These are phyloP conservation scores for Didymella pinodella DNA, from an alignment of 2,329 filamentous ascomycete species.

Conservation along the genomic window DNA sequence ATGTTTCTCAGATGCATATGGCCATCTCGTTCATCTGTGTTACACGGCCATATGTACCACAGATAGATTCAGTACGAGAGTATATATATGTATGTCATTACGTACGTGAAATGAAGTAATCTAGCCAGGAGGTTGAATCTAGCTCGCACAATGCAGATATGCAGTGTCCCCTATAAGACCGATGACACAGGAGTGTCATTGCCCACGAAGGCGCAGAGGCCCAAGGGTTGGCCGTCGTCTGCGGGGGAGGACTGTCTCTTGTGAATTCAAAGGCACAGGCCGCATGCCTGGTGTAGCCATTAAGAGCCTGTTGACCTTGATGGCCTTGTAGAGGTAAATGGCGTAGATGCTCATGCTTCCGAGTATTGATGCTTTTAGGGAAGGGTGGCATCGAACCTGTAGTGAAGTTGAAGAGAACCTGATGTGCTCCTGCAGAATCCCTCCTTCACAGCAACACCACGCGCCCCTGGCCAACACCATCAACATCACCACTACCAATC, in stretches of 20 bases:
- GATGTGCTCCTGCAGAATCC: neutral
- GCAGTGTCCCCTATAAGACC: no score
- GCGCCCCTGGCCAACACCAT: neutral
- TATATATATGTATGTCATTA: no score
- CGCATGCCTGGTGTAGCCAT: neutral
- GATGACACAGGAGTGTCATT: neutral
- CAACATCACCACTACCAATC: constrained; percentile 1
- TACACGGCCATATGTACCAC: no score
- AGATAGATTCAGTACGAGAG: no score
- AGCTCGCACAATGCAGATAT: no score
- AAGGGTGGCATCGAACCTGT: neutral
- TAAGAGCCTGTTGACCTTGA: no score
- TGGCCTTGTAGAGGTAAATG: neutral
- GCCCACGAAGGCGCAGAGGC: neutral
- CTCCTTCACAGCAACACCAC: constrained; percentile 1
- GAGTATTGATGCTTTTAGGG: no score
- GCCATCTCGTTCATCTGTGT: no score
- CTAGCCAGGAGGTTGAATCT: no score
- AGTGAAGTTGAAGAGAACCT: neutral
- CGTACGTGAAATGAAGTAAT: no score
- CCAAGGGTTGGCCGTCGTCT: neutral
- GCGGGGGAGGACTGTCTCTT: neutral
- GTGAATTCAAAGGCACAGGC: neutral
- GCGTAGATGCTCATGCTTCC: neutral
- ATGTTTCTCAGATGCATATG: no score